These are phyloP conservation scores for Gelatoporia subvermispora DNA, from an alignment of 768 basidiomycete genomes.

Conservation along the genomic window DNA sequence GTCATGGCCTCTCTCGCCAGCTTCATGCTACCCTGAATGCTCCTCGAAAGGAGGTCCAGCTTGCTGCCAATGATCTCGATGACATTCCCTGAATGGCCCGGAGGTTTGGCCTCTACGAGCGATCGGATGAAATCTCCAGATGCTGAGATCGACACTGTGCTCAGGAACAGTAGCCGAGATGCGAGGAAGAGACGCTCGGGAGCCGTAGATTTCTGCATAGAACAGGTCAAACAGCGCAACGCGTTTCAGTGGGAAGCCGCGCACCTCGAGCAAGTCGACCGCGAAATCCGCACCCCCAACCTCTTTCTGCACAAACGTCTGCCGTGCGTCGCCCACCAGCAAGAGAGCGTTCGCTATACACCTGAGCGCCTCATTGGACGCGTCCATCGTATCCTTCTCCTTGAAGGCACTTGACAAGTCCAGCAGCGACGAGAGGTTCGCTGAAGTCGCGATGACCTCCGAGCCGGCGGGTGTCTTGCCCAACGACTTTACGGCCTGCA, in stretches of 20 bases:
- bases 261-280: constrained; percentile 56
- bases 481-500: constrained; percentile 69
- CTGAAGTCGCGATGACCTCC: constrained; percentile 45
- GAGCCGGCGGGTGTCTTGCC: constrained; percentile 71
- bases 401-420: constrained; percentile 47
- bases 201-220: constrained; percentile 49
- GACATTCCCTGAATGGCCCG: constrained; percentile 43
- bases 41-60: constrained; percentile 49
- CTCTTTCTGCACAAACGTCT: constrained; percentile 48
- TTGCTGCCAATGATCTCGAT: constrained; percentile 59
- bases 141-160: constrained; percentile 48
- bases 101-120: constrained; percentile 62
- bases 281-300: constrained; percentile 62
- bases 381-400: constrained; percentile 55
- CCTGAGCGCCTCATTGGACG: constrained; percentile 64
- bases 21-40: constrained; percentile 45
- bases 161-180: constrained; percentile 72
- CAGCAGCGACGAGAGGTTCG: constrained; percentile 56
- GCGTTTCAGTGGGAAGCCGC: constrained; percentile 11
- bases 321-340: constrained; percentile 58
- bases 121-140: constrained; percentile 44
- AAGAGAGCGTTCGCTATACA: constrained; percentile 79
- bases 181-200: constrained; percentile 70
- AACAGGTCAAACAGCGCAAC: background rate
- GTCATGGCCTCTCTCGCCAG: constrained; percentile 69